A percentile compares a stretch with the other conserved stretches of the same genome.
These are phyloP conservation scores for Steccherinum ochraceum DNA, from an alignment of 768 basidiomycete species.

Conservation along the genomic window DNA sequence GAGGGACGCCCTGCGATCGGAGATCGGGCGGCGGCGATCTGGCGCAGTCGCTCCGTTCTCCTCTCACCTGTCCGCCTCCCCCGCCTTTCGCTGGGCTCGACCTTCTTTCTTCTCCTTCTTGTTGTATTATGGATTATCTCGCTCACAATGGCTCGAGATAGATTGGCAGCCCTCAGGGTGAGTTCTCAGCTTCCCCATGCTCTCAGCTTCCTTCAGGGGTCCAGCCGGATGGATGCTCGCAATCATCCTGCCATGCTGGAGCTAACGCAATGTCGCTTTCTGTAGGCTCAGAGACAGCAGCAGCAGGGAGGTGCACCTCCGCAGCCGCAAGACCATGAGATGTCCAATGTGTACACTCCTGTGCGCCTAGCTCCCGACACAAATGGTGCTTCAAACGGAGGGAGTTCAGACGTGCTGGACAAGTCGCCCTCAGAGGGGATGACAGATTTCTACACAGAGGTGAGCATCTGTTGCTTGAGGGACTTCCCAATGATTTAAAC, in stretches of 20 bases:
- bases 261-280: background rate
- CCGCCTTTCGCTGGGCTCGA: slow-evolving; percentile 6
- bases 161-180: slow-evolving; percentile 23
- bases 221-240: background rate
- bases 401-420: background rate
- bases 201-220: background rate
- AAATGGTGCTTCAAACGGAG: slow-evolving; percentile 16
- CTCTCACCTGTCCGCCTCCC: slow-evolving; percentile 2
- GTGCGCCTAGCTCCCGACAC: slow-evolving; percentile 13
- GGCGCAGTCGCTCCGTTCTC: background rate
- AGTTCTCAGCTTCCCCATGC: slow-evolving; percentile 3
- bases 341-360: slow-evolving; percentile 20
- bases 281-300: slow-evolving; percentile 25
- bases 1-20: background rate
- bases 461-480: slow-evolving; percentile 9
- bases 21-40: background rate
- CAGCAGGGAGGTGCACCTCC: slow-evolving; percentile 13
- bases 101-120: slow-evolving; percentile 14
- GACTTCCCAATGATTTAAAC: background rate
- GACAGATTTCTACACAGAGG: slow-evolving; percentile 27
- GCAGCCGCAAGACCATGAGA: slow-evolving; percentile 21
- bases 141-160: slow-evolving; percentile 23
- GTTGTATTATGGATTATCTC: slow-evolving; percentile 15
- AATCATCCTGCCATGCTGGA: slow-evolving; percentile 6
- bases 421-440: slow-evolving; percentile 15